phyloP scores from a whole-genome alignment of 306 rosid species.

The Lablab purpureus region DNA sequence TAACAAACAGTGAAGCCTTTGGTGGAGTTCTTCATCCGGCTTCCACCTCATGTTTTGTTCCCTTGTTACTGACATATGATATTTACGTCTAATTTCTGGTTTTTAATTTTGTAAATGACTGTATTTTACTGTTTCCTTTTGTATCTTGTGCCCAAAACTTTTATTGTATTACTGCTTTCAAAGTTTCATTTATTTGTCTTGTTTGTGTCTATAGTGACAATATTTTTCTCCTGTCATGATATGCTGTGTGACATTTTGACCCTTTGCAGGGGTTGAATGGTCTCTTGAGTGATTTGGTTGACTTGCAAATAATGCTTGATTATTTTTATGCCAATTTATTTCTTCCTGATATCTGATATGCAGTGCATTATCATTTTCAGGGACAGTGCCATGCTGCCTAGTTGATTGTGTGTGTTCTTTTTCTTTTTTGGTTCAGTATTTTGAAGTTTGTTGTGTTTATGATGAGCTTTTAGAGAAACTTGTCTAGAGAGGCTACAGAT shows the following conservation, averaged over 20 bases:
- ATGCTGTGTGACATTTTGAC: slow-evolving; percentile 26
- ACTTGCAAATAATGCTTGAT: background rate
- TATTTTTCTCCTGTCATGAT: slow-evolving; percentile 28
- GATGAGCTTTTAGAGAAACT: slow-evolving; percentile 20
- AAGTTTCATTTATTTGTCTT: slow-evolving; percentile 24
- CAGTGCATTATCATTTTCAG: slow-evolving; percentile 23
- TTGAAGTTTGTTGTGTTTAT: slow-evolving; percentile 25
- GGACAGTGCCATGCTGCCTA: background rate
- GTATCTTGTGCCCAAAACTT: slow-evolving; percentile 1
- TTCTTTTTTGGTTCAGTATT: slow-evolving; percentile 7
- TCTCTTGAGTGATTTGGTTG: slow-evolving; percentile 5
- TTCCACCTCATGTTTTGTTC: slow-evolving; percentile 30
- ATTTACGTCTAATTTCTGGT: background rate
- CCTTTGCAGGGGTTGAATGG: background rate
- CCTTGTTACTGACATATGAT: background rate
- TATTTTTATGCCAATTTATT: slow-evolving; percentile 12
- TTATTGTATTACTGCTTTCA: background rate
- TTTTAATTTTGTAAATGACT: background rate
- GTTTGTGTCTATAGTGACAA: slow-evolving; percentile 8
- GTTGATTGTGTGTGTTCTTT: background rate
- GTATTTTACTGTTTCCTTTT: slow-evolving; percentile 11
- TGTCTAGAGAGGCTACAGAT: slow-evolving; percentile 14
- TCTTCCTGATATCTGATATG: slow-evolving; percentile 18
- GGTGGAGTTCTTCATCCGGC: slow-evolving; percentile 7
- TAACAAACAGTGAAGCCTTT: background rate